Evolutionary conservation across 768 basidiomycete species (phyloP).

Genomic region (Rickenella mellea): DNA sequence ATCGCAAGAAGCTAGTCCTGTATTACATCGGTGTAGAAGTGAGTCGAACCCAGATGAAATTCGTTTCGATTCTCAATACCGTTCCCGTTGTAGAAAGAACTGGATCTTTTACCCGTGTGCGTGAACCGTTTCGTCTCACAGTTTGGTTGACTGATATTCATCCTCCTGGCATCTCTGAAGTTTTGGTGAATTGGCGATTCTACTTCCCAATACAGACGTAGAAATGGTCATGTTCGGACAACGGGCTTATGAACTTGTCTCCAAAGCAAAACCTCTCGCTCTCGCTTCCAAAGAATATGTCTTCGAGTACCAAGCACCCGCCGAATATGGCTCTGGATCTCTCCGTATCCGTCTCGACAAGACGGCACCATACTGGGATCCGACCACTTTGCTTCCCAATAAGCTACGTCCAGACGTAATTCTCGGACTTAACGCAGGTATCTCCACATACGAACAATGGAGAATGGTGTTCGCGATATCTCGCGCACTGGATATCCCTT

Average conservation of each 20-base stretch:
- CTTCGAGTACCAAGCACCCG: constrained; percentile 26
- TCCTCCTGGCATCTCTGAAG: constrained; percentile 11
- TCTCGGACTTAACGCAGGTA: constrained; percentile 30
- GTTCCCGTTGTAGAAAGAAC: too few relatives aligned
- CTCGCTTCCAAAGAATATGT: constrained; percentile 24
- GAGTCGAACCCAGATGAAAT: too few relatives aligned
- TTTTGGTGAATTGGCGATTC: constrained; percentile 35
- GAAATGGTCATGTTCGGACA: constrained; percentile 31
- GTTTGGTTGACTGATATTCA: background rate
- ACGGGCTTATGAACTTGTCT: constrained; percentile 20
- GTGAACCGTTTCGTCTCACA: too few relatives aligned
- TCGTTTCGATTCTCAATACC: too few relatives aligned
- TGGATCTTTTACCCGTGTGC: constrained; percentile 30
- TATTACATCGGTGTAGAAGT: constrained; percentile 31
- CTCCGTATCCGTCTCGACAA: constrained; percentile 28
- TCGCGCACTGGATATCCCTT: too few relatives aligned
- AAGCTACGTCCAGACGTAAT: constrained; percentile 30
- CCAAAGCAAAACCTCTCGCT: constrained; percentile 19
- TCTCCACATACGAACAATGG: constrained; percentile 29
- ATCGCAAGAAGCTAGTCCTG: constrained; percentile 20
- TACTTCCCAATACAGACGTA: constrained; percentile 35
- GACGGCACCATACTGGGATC: constrained; percentile 17
- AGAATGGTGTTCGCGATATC: too few relatives aligned
- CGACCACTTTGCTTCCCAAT: constrained; percentile 12
- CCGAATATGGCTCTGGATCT: constrained; percentile 26